Conservation (phyloP, 352 stramenopile species). For the Phytophthora chlamydospora region DNA sequence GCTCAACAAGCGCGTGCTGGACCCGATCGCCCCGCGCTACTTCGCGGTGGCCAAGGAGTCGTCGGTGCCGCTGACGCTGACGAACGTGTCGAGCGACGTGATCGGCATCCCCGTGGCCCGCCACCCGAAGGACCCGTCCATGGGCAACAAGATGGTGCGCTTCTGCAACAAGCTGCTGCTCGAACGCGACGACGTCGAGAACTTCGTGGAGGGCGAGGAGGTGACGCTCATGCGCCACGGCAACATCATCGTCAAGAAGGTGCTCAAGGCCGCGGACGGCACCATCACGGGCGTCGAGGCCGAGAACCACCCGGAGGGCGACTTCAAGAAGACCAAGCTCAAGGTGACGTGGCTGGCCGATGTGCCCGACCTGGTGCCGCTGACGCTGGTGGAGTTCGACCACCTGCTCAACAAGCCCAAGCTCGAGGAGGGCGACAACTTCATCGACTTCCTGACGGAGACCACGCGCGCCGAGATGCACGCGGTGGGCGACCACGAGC, state of each 20-base stretch:
- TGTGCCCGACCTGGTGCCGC: conserved; percentile 86
- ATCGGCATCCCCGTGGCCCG: conserved; percentile 68
- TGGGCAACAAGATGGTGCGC: conserved; percentile 89
- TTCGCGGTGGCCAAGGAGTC: conserved; percentile 95
- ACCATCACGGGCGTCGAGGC: conserved; percentile 69
- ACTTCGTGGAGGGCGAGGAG: conserved; percentile 95
- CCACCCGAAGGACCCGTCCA: conserved; percentile 82
- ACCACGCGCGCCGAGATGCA: conserved; percentile 94
- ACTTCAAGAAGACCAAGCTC: conserved; percentile 96
- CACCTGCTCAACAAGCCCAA: conserved; percentile 99
- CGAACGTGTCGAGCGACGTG: conserved; percentile 66
- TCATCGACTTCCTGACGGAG: conserved; percentile 97
- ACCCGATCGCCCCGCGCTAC: conserved; percentile 95
- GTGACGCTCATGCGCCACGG: conserved; percentile 98
- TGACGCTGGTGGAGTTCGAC: conserved; percentile 98
- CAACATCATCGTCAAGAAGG: conserved; percentile 88
- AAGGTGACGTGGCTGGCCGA: conserved; percentile 97
- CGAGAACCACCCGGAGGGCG: conserved; percentile 76
- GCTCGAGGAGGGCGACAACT: conserved; percentile 98
- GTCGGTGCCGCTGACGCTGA: conserved; percentile 90
- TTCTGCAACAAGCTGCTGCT: conserved; percentile 92
- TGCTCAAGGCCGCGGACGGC: conserved; percentile 63
- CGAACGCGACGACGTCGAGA: conserved; percentile 94
- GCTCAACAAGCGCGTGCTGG: conserved; percentile 99
- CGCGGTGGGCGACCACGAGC: conserved; percentile 94